Evolutionary conservation across 1,284 basidiomycete species (phyloP).

Genomic region (Athelia psychrophila): DNA sequence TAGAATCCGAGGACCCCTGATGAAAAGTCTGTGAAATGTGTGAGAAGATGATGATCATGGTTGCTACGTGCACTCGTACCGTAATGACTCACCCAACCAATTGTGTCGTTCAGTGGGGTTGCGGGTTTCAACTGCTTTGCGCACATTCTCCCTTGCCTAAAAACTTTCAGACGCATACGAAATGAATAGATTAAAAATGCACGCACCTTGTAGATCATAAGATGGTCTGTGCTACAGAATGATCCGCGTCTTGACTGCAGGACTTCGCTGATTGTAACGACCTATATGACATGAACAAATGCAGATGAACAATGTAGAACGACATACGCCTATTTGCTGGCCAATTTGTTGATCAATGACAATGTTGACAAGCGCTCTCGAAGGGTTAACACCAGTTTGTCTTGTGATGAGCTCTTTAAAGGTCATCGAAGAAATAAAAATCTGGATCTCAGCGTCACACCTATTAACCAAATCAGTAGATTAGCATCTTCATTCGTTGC

Average conservation of each 20-base stretch:
- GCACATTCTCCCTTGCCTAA: slow-evolving; percentile 91
- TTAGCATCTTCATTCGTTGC: no score
- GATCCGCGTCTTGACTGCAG: slow-evolving; percentile 93
- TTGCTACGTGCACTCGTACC: slow-evolving; percentile 40
- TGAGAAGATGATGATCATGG: slow-evolving; percentile 2
- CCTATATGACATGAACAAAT: slow-evolving; percentile 41
- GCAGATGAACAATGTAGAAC: not conserved
- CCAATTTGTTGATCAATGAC: slow-evolving; percentile 98
- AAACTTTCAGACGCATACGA: slow-evolving; percentile 8
- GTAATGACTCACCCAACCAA: slow-evolving; percentile 79
- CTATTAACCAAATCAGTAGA: slow-evolving; percentile 31
- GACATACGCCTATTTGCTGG: slow-evolving; percentile 86
- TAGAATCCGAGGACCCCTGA: slow-evolving; percentile 82
- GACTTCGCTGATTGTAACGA: slow-evolving; percentile 94
- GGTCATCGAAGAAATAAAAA: slow-evolving; percentile 64
- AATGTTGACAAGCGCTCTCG: slow-evolving; percentile 88
- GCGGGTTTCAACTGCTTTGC: slow-evolving; percentile 83
- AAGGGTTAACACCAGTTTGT: slow-evolving; percentile 78
- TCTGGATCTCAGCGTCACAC: slow-evolving; percentile 70
- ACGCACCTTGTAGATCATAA: slow-evolving; percentile 91
- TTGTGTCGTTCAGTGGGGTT: slow-evolving; percentile 72
- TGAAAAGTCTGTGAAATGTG: slow-evolving; percentile 72
- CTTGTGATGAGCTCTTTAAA: slow-evolving; percentile 86
- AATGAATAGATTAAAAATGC: not conserved
- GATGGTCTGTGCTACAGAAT: slow-evolving; percentile 98